Evolutionary conservation across 2,329 filamentous ascomycete genomes (phyloP).

Genomic region (Alternaria arbusti): DNA sequence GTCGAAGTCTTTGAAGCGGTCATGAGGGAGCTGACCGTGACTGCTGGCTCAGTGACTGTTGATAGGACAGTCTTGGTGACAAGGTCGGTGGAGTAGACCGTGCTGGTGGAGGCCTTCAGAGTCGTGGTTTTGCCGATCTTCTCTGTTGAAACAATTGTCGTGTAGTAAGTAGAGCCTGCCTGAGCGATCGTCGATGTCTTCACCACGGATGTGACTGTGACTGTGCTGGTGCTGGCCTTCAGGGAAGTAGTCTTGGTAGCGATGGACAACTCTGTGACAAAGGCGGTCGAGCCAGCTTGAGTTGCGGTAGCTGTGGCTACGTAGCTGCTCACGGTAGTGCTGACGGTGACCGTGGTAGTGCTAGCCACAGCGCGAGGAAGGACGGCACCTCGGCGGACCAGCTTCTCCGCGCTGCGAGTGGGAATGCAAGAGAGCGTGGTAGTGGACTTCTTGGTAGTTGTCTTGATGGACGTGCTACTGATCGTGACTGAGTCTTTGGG

Average conservation of each 20-base stretch:
- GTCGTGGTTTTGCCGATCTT: constrained; percentile 26
- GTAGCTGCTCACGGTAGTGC: constrained; percentile 31
- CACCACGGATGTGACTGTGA: constrained; percentile 26
- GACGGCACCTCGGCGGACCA: constrained; percentile 22
- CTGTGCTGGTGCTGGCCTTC: constrained; percentile 23
- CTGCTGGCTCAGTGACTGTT: constrained; percentile 21
- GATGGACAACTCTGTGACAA: constrained; percentile 15
- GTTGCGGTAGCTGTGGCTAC: constrained; percentile 21
- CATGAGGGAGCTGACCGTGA: constrained; percentile 27
- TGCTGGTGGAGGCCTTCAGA: constrained; percentile 23
- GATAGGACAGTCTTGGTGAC: constrained; percentile 15
- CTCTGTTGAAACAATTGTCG: constrained; percentile 20
- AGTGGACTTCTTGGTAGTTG: constrained; percentile 37
- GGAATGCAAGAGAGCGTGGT: constrained; percentile 35
- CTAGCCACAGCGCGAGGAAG: constrained; percentile 17
- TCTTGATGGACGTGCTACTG: constrained; percentile 29
- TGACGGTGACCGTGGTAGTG: constrained; percentile 32
- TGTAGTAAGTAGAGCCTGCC: constrained; percentile 24
- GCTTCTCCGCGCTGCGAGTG: constrained; percentile 18
- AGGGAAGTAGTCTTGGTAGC: constrained; percentile 17
- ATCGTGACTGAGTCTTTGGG: constrained; percentile 25
- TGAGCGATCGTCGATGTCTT: constrained; percentile 30
- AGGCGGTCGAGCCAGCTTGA: constrained; percentile 20
- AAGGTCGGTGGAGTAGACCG: constrained; percentile 14
- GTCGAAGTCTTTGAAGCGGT: constrained; percentile 18